Evolutionary conservation across 345 rosid genomes (phyloP).

Genomic region (Eucalyptus cloeziana): DNA sequence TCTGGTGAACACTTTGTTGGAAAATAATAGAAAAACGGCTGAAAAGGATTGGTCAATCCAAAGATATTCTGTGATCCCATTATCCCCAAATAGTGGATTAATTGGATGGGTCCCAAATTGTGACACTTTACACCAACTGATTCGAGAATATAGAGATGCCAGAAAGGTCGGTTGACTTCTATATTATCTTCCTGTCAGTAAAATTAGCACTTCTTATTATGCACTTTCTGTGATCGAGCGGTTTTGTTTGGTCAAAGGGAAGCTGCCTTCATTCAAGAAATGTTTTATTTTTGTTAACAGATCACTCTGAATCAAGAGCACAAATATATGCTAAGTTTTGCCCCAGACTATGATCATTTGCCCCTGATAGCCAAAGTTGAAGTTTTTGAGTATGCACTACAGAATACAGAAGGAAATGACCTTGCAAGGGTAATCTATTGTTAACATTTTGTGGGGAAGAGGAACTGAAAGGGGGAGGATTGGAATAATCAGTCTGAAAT

Average conservation of each 20-base stretch:
- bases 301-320: conserved; percentile 89
- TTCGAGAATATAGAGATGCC: conserved; percentile 89
- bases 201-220: neutral
- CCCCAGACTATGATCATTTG: conserved; percentile 87
- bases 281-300: conserved; percentile 29
- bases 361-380: conserved; percentile 91
- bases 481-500: neutral
- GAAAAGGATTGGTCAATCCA: conserved; percentile 91
- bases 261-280: neutral
- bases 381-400: conserved; percentile 82
- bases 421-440: conserved; percentile 55
- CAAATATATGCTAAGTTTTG: conserved; percentile 82
- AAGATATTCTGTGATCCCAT: conserved; percentile 84
- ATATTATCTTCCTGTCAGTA: neutral
- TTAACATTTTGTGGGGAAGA: neutral
- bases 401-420: conserved; percentile 94
- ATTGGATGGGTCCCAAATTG: conserved; percentile 98
- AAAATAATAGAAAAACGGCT: conserved; percentile 74
- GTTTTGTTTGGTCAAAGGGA: neutral
- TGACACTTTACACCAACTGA: conserved; percentile 90
- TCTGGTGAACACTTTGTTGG: conserved; percentile 83
- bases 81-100: conserved; percentile 92
- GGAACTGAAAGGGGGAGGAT: neutral
- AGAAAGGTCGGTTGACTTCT: conserved; percentile 50
- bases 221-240: neutral